Conservation (phyloP, 2,329 filamentous ascomycete genomes). For the Neopestalotiopsis sp. region DNA sequence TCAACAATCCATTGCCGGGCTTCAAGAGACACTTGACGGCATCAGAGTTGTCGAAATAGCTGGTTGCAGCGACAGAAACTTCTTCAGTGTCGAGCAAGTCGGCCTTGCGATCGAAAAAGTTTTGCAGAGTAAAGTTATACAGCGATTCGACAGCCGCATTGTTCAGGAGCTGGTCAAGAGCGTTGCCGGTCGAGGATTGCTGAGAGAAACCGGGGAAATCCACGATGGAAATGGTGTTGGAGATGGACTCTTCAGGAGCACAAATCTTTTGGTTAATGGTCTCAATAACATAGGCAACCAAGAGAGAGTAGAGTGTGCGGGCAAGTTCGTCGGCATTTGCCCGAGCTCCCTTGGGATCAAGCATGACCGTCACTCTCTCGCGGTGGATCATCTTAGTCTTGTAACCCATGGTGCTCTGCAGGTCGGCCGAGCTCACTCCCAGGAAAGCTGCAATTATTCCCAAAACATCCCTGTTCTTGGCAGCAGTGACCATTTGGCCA, state of each 20-base stretch:
- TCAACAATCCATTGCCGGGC: slow-evolving; percentile 87
- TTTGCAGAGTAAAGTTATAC: slow-evolving; percentile 92
- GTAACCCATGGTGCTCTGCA: slow-evolving; percentile 90
- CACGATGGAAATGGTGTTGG: slow-evolving; percentile 92
- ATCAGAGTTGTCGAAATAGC: slow-evolving; percentile 97
- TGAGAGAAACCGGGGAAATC: slow-evolving; percentile 97
- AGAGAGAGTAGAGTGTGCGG: slow-evolving; percentile 87
- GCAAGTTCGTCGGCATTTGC: slow-evolving; percentile 94
- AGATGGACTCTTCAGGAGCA: slow-evolving; percentile 83
- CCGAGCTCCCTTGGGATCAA: slow-evolving; percentile 88
- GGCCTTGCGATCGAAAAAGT: slow-evolving; percentile 93
- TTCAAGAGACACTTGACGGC: slow-evolving; percentile 92
- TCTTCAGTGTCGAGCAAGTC: slow-evolving; percentile 95
- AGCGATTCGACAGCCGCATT: slow-evolving; percentile 92
- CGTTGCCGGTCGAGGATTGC: slow-evolving; percentile 79
- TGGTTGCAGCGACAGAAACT: slow-evolving; percentile 85
- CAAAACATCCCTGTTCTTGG: slow-evolving; percentile 92
- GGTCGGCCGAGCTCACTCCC: slow-evolving; percentile 78
- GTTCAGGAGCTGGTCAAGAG: slow-evolving; percentile 89
- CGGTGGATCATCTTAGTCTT: slow-evolving; percentile 96
- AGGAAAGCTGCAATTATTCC: slow-evolving; percentile 91
- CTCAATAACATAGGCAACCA: slow-evolving; percentile 94
- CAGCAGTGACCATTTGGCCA: slow-evolving; percentile 80
- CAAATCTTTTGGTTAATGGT: slow-evolving; percentile 89
- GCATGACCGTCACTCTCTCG: slow-evolving; percentile 98